These are phyloP conservation scores for Parietichytrium sp. DNA, from an alignment of 108 stramenopile genomes.

Conservation along the genomic window DNA sequence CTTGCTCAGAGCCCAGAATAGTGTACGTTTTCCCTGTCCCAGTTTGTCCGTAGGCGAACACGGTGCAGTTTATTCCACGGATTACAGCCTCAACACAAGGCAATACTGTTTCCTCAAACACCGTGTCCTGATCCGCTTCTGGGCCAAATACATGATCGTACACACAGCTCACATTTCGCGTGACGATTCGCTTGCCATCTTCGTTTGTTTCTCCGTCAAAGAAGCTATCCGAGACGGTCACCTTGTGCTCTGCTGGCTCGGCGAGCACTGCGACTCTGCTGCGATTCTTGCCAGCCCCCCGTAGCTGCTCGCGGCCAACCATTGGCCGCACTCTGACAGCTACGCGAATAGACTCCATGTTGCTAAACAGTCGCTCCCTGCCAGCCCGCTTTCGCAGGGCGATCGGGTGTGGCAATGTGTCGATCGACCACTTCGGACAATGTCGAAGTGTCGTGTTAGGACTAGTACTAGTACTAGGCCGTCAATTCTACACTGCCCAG, in stretches of 20 bases:
- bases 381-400: too few species aligned
- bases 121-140: constrained; percentile 47
- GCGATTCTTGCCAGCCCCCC: constrained; percentile 26
- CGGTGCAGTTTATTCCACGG: constrained; percentile 58
- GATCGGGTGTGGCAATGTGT: too few species aligned
- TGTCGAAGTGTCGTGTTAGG: too few species aligned
- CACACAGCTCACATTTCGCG: constrained; percentile 35
- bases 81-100: constrained; percentile 49
- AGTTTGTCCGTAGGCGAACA: constrained; percentile 65
- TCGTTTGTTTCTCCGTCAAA: neutral
- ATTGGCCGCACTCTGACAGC: constrained; percentile 21
- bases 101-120: constrained; percentile 51
- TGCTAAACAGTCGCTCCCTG: too few species aligned
- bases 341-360: constrained; percentile 25
- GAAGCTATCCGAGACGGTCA: too few species aligned
- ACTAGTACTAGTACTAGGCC: too few species aligned
- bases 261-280: neutral
- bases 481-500: too few species aligned
- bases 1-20: constrained; percentile 53
- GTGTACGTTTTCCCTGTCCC: constrained; percentile 63
- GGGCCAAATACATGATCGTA: constrained; percentile 60
- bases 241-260: neutral
- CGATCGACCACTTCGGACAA: too few species aligned
- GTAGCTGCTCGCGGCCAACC: constrained; percentile 23
- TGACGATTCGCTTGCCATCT: neutral